A percentile compares a stretch with the other conserved stretches of the same genome.
These are phyloP conservation scores for Conticribra weissflogii DNA, from an alignment of 108 stramenopile species.

Conservation along the genomic window DNA sequence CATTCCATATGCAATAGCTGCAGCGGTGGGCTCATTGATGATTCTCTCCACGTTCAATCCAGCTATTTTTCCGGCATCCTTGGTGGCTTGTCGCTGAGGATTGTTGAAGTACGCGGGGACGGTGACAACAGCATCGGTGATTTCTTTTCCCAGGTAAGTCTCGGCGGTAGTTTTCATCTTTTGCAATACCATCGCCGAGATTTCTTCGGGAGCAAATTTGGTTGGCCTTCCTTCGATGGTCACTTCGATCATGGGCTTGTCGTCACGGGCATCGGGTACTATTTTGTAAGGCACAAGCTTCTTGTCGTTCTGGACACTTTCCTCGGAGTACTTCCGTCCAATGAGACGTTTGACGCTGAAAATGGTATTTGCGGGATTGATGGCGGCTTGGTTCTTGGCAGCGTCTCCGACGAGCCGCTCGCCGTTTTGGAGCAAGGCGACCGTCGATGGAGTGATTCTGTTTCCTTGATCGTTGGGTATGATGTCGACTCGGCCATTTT, in stretches of 20 bases:
- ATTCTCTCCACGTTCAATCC: slow-evolving; percentile 95
- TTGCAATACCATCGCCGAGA: slow-evolving; percentile 89
- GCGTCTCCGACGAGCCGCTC: slow-evolving; percentile 98
- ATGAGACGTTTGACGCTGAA: slow-evolving; percentile 99
- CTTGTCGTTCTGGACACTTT: slow-evolving; percentile 96
- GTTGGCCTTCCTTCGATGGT: slow-evolving; percentile 55
- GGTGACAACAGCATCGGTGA: slow-evolving; percentile 96
- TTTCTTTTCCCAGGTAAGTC: slow-evolving; percentile 80
- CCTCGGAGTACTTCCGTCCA: slow-evolving; percentile 93
- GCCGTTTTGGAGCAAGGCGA: slow-evolving; percentile 90
- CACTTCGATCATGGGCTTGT: slow-evolving; percentile 84
- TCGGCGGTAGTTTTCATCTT: slow-evolving; percentile 93
- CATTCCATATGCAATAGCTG: slow-evolving; percentile 97
- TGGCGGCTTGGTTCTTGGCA: slow-evolving; percentile 98
- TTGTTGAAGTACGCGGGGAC: slow-evolving; percentile 99
- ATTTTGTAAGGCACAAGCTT: slow-evolving; percentile 97
- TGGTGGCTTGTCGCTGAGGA: slow-evolving; percentile 97
- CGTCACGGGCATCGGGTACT: slow-evolving; percentile 72
- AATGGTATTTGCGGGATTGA: slow-evolving; percentile 97
- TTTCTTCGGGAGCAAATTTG: slow-evolving; percentile 86
- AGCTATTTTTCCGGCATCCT: slow-evolving; percentile 96
- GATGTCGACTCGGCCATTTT: slow-evolving; percentile 98
- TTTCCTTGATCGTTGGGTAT: slow-evolving; percentile 98
- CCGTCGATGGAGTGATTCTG: slow-evolving; percentile 98
- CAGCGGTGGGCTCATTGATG: slow-evolving; percentile 99